Base-by-base conservation (phyloP, 495 filamentous ascomycete species). In the Aspergillus bridgeri region DNA sequence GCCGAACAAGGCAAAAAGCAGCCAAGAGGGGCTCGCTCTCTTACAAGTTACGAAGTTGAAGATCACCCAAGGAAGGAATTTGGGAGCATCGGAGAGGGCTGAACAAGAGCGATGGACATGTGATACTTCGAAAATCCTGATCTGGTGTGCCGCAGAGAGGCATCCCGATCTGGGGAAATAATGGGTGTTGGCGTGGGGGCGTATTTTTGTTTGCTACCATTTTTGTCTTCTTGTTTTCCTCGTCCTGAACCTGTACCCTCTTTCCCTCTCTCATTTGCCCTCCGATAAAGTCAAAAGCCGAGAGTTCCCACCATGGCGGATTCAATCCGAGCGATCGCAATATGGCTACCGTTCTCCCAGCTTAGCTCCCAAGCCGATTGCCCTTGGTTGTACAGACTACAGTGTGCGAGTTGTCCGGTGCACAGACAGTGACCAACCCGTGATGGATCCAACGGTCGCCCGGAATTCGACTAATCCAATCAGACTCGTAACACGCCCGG, bases 371-470 rank as follows among this genome's bases (percentile, higher is more conserved):
- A 18, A 46, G 38, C 42, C 11, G 22, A 23, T 27, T n/a, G n/a
- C 22, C 43, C 20, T 48, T 22, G 38, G 20, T 50, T 38, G 25
- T 53, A 56, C 54, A 7, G 46, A 54, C 22, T 47, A 43, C 29
- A n/a, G n/a, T n/a, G n/a, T n/a, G n/a, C n/a, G n/a, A n/a, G n/a
- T n/a, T n/a, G n/a, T n/a, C n/a, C 46, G 38, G 51, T 60, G 58
- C 62, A 64, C 58, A 60, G 62, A 64, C 58, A 53, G 47, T 42
- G 42, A 54, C 29, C 54, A 57, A 49, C 54, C 54, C 46, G 46
- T 57, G 58, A 64, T 64, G 57, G 60, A 66, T 66, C 64, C 56
- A 67, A 67, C 61, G 61, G 64, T 54, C 61, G 56, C 51, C 44
- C 54, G 21, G 62, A 55, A 53, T 23, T 48, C n/a, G 53, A 56